phyloP scores from a whole-genome alignment of 441 rosid genomes.

The Jatropha podagrica region DNA sequence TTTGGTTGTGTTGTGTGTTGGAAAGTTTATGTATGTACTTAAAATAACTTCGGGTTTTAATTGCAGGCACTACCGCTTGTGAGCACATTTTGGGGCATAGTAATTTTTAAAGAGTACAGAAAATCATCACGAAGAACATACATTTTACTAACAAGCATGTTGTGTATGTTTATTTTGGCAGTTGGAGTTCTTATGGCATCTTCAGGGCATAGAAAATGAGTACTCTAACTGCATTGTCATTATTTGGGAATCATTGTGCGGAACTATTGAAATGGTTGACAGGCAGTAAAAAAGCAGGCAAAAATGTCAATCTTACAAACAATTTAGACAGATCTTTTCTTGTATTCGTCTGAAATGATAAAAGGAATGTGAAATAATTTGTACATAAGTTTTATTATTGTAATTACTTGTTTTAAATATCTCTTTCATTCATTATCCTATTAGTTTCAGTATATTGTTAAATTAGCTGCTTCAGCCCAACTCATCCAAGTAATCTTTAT shows the following conservation, averaged over 20 bases:
- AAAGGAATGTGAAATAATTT: too few species aligned
- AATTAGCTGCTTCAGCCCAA: too few species aligned
- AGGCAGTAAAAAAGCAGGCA: too few species aligned
- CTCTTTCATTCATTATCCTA: too few species aligned
- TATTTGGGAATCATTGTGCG: neutral
- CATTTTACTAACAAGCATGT: slow-evolving; percentile 56
- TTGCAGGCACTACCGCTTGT: slow-evolving; percentile 84
- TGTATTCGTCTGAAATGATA: too few species aligned
- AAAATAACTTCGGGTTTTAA: neutral
- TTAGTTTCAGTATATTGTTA: too few species aligned
- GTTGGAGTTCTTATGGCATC: slow-evolving; percentile 82
- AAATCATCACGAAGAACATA: slow-evolving; percentile 75
- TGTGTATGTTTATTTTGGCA: slow-evolving; percentile 69
- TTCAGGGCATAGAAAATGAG: slow-evolving; percentile 70
- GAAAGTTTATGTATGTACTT: neutral
- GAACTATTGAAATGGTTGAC: neutral
- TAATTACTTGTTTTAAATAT: too few species aligned
- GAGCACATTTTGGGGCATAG: slow-evolving; percentile 82
- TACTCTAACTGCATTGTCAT: neutral
- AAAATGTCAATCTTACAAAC: too few species aligned
- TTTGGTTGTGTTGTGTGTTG: neutral
- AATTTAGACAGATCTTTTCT: too few species aligned
- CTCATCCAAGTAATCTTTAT: too few species aligned
- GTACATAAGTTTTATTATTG: too few species aligned
- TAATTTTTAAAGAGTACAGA: slow-evolving; percentile 74